Percentiles rank a stretch among this genome's conserved stretches.
phyloP scores from a whole-genome alignment of 1,139 yeast genomes.

The Lodderomyces elongisporus region DNA sequence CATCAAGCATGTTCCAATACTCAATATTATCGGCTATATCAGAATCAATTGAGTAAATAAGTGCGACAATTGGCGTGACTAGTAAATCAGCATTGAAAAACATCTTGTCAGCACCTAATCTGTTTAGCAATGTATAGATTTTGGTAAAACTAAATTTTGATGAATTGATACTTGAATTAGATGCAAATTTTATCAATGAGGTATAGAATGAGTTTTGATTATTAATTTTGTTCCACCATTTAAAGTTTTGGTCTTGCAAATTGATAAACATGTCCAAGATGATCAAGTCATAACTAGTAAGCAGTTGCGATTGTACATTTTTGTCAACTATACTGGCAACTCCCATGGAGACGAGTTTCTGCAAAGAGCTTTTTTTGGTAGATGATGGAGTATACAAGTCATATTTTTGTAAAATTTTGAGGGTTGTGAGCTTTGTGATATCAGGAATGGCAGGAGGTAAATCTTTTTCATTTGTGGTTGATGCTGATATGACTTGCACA shows the following conservation, averaged over 20 bases:
- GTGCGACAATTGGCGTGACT: slow-evolving; percentile 40
- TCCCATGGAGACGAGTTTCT: slow-evolving; percentile 16
- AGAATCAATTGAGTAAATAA: slow-evolving; percentile 34
- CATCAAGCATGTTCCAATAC: slow-evolving; percentile 62
- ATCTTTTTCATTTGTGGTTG: slow-evolving; percentile 8
- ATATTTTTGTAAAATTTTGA: slow-evolving; percentile 21
- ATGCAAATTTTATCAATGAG: slow-evolving; percentile 48
- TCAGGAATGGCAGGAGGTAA: no score
- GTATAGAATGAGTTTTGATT: slow-evolving; percentile 51
- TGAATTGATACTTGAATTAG: slow-evolving; percentile 15
- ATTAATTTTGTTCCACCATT: slow-evolving; percentile 64
- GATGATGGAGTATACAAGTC: slow-evolving; percentile 18
- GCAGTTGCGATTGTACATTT: slow-evolving; percentile 21
- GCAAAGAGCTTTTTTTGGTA: slow-evolving; percentile 8
- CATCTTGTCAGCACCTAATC: slow-evolving; percentile 19
- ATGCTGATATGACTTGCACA: slow-evolving; percentile 15
- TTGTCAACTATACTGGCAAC: slow-evolving; percentile 22
- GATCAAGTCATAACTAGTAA: slow-evolving; percentile 48
- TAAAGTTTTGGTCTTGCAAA: slow-evolving; percentile 36
- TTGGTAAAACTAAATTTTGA: slow-evolving; percentile 19
- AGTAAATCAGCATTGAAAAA: slow-evolving; percentile 45
- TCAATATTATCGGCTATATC: slow-evolving; percentile 2
- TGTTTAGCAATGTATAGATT: slow-evolving; percentile 20
- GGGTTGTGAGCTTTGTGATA: slow-evolving; percentile 23
- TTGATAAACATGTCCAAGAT: slow-evolving; percentile 45